Evolutionary conservation across 768 basidiomycete species (phyloP), one percentile per base, ranked within the genome.

Genomic region (Mycena vitilis): DNA sequence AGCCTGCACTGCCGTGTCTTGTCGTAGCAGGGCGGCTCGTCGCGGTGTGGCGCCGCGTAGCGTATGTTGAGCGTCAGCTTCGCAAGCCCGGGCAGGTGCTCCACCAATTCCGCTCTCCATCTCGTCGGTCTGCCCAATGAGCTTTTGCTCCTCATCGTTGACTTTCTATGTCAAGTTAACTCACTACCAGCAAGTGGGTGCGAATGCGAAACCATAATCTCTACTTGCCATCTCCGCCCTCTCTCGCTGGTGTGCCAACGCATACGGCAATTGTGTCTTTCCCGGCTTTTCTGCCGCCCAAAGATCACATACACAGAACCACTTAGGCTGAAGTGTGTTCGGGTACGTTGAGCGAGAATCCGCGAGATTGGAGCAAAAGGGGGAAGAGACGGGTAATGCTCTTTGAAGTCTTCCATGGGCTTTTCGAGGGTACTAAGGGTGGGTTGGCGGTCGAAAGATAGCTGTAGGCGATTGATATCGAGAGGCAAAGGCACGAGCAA

Each of bases 111-210:
- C 15, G 1, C 30, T 49, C 45, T 23, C 63, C 10, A 49, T 30
- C 54, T 67, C 48, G 9, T 40, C 20, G 30, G 20, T 15, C 66
- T 68, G 4, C 66, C 66, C n/a, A 48, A 25, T 34, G 66, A 68
- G 66, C 66, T 68, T 22, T 47, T 62, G 38, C 48, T 62, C 38
- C 42, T 58, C 37, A 62, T 60, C 13, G n/a, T 60, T 53, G 23
- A 55, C 6, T 40, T 40, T 13, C 38, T 59, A 23, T 55, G 44
- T 38, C 42, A 47, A 37, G 5, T 30, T 4, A 25, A 10, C 9
- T 25, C 22, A 16, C 40, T 16, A 12, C 38, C 34, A 18, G 11
- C 42, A 2, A 34, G 7, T 22, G 51, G 16, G 13, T 55, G 8
- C 9, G 12, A 36, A 53, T 11, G 9, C 20, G 34, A 4, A 22